These are phyloP conservation scores for Angomonas ambiguus DNA, from an alignment of 208 protist genomes.

Conservation along the genomic window DNA sequence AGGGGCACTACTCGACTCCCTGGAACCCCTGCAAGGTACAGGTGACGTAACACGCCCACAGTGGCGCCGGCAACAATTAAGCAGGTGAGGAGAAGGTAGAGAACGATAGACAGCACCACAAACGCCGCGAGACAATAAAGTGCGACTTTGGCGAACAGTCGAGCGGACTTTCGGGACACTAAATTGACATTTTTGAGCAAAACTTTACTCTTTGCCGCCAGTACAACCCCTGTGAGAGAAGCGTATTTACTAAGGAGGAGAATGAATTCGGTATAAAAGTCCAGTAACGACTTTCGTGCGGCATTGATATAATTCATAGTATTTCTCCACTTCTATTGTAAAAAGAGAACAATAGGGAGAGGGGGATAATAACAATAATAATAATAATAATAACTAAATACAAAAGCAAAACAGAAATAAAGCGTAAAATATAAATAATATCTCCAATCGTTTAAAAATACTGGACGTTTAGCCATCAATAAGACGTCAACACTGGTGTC, in stretches of 20 bases:
- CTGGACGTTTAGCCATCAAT: neutral
- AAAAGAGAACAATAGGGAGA: neutral
- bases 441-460: neutral
- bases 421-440: too few species aligned
- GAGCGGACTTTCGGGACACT: neutral
- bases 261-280: neutral
- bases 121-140: slow-evolving; percentile 13
- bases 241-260: neutral
- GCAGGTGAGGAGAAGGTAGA: slow-evolving; percentile 18
- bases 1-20: slow-evolving; percentile 48
- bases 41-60: slow-evolving; percentile 25
- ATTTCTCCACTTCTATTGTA: neutral
- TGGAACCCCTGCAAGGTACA: slow-evolving; percentile 38
- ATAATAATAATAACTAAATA: neutral
- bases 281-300: neutral
- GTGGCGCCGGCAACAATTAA: slow-evolving; percentile 28
- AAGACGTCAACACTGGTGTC: neutral
- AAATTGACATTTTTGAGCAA: neutral
- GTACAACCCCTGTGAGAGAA: neutral
- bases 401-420: neutral
- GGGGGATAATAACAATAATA: neutral
- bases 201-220: neutral
- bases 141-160: neutral
- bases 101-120: slow-evolving; percentile 16
- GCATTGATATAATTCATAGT: neutral